Evolutionary conservation across 768 basidiomycete genomes (phyloP).

Genomic region (Tulasnella sp.): DNA sequence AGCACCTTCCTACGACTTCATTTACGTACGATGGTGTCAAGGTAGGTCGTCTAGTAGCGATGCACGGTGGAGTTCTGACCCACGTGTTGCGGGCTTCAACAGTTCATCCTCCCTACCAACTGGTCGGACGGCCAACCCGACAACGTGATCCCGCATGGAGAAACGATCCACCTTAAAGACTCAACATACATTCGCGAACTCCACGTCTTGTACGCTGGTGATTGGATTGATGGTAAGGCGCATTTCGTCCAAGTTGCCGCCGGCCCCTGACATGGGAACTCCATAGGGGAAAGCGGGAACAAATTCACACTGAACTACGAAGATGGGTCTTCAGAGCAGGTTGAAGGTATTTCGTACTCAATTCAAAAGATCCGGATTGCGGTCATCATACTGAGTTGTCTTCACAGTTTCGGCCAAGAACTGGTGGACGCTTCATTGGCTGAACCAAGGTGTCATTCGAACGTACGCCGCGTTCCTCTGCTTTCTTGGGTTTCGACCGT

Average conservation of each 20-base stretch:
- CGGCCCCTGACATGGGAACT: not conserved
- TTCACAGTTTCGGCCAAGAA: not conserved
- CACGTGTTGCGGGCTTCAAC: not conserved
- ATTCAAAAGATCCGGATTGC: not conserved
- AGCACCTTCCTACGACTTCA: slow-evolving; percentile 29
- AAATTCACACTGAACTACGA: slow-evolving; percentile 48
- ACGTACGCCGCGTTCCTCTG: slow-evolving; percentile 21
- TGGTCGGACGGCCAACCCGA: slow-evolving; percentile 38
- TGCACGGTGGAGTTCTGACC: not conserved
- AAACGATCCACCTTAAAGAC: slow-evolving; percentile 46
- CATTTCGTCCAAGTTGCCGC: not conserved
- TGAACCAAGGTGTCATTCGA: slow-evolving; percentile 38
- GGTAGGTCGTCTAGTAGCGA: slow-evolving; percentile 12
- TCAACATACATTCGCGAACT: slow-evolving; percentile 42
- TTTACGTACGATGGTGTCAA: slow-evolving; percentile 32
- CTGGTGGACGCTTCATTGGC: slow-evolving; percentile 40
- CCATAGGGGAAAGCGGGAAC: slow-evolving; percentile 52
- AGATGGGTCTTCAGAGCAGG: slow-evolving; percentile 36
- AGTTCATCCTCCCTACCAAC: slow-evolving; percentile 32
- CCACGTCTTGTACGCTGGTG: slow-evolving; percentile 53
- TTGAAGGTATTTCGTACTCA: slow-evolving; percentile 33
- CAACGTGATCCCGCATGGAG: slow-evolving; percentile 53
- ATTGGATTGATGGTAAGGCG: slow-evolving; percentile 49
- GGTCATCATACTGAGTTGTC: not conserved
- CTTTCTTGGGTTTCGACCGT: not conserved